Evolutionary conservation across 1,284 basidiomycete genomes (phyloP).

Genomic region (Cryptococcus neoformans): DNA sequence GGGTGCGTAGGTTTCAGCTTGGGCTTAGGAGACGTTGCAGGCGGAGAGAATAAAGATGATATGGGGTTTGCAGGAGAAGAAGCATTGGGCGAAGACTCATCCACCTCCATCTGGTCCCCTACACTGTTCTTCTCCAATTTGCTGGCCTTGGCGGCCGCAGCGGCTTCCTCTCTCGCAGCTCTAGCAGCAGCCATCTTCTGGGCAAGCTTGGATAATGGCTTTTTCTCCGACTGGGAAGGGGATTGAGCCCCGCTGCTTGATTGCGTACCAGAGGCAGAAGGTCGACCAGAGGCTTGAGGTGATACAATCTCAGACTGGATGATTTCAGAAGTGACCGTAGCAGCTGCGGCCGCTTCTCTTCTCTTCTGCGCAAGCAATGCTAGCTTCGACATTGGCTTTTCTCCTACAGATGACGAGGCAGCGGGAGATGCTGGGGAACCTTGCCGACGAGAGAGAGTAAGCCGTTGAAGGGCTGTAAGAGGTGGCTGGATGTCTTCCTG

Average conservation of each 20-base stretch:
- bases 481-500: conserved; percentile 48
- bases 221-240: conserved; percentile 21
- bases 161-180: conserved; percentile 25
- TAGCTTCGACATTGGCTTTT: conserved; percentile 61
- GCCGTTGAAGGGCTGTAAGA: conserved; percentile 65
- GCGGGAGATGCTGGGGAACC: conserved; percentile 18
- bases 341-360: conserved; percentile 40
- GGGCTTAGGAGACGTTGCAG: neutral
- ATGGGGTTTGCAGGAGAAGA: neutral
- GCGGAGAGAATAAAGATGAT: conserved; percentile 7
- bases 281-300: neutral
- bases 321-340: conserved; percentile 3
- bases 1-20: conserved; percentile 7
- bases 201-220: conserved; percentile 56
- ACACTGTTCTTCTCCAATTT: conserved; percentile 5
- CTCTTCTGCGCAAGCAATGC: conserved; percentile 65
- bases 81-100: neutral
- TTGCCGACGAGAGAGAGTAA: conserved; percentile 55
- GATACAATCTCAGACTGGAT: neutral
- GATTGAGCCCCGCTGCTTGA: conserved; percentile 29
- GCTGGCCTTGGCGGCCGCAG: conserved; percentile 10
- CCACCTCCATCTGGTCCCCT: conserved; percentile 13
- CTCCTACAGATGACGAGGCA: conserved; percentile 12
- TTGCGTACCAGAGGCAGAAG: conserved; percentile 11
- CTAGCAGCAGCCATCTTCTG: conserved; percentile 52